Conservation (phyloP, 805 yeast species). For the Blastobotrys mokoenaii region DNA sequence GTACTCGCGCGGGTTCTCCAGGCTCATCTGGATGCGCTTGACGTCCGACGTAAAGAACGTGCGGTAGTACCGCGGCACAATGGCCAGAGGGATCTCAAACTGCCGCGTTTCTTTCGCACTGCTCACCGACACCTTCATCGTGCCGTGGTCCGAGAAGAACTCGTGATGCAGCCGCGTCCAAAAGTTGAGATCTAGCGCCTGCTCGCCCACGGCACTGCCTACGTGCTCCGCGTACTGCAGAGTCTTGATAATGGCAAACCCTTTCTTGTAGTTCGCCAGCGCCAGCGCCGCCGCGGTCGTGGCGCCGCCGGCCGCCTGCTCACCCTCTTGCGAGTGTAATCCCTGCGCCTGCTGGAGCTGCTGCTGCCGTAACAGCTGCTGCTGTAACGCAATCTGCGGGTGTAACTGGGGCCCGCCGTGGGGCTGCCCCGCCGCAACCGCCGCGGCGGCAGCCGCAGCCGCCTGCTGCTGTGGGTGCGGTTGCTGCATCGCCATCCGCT, state of each 20-base stretch:
- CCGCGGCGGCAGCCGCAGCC: constrained; percentile 3
- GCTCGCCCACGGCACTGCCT: constrained; percentile 34
- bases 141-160: constrained; percentile 45
- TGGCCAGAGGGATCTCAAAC: constrained; percentile 55
- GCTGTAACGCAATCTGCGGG: constrained; percentile 7
- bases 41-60: constrained; percentile 46
- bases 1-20: constrained; percentile 41
- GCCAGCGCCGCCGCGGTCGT: constrained; percentile 1
- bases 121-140: constrained; percentile 38
- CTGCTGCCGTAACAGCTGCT: constrained; percentile 10
- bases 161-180: constrained; percentile 45
- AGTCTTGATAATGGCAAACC: constrained; percentile 43
- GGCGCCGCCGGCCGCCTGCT: constrained; percentile 10
- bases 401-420: constrained; percentile 1
- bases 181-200: constrained; percentile 36
- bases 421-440: constrained; percentile 2
- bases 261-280: constrained; percentile 27
- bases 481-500: constrained; percentile 5
- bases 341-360: constrained; percentile 10
- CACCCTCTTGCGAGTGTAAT: constrained; percentile 7
- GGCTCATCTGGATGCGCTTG: constrained; percentile 40
- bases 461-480: constrained; percentile 9
- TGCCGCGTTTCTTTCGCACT: constrained; percentile 39
- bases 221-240: constrained; percentile 43
- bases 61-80: constrained; percentile 56